phyloP scores from a whole-genome alignment of 2,329 filamentous ascomycete species.

The Alternaria consortialis region DNA sequence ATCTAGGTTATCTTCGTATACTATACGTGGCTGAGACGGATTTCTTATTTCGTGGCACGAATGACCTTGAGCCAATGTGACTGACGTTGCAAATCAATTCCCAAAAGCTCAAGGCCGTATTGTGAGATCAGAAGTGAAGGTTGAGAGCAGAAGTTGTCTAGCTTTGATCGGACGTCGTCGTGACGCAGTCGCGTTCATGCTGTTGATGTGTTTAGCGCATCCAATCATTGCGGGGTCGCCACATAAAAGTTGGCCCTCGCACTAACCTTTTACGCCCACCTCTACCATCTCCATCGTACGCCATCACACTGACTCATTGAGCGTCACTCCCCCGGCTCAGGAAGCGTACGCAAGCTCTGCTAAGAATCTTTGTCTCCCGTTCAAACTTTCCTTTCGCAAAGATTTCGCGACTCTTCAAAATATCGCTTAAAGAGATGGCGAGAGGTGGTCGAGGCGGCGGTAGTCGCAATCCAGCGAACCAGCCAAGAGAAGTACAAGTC shows the following conservation, averaged over 20 bases:
- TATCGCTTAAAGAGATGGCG: constrained; percentile 29
- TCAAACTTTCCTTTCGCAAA: constrained; percentile 15
- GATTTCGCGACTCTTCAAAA: constrained; percentile 30
- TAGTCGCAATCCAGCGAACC: constrained; percentile 47
- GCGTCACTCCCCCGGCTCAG: constrained; percentile 4
- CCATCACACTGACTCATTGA: constrained; percentile 20
- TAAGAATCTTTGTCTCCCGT: neutral
- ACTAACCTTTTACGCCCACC: constrained; percentile 10
- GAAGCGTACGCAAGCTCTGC: neutral
- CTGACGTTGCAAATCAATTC: neutral
- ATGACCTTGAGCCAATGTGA: neutral
- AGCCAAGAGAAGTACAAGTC: constrained; percentile 56
- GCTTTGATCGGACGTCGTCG: neutral
- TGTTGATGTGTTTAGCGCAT: neutral
- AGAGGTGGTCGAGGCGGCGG: constrained; percentile 47
- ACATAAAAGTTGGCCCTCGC: constrained; percentile 7
- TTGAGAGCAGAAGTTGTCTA: neutral
- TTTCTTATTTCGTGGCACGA: neutral
- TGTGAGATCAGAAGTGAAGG: neutral
- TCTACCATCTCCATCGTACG: constrained; percentile 7
- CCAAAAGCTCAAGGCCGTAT: neutral
- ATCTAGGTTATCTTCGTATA: neutral
- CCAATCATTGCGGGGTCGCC: constrained; percentile 6
- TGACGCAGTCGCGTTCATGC: neutral
- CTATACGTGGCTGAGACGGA: neutral